Conservation (phyloP, 345 rosid species). For the Eucalyptus tenuipes region DNA sequence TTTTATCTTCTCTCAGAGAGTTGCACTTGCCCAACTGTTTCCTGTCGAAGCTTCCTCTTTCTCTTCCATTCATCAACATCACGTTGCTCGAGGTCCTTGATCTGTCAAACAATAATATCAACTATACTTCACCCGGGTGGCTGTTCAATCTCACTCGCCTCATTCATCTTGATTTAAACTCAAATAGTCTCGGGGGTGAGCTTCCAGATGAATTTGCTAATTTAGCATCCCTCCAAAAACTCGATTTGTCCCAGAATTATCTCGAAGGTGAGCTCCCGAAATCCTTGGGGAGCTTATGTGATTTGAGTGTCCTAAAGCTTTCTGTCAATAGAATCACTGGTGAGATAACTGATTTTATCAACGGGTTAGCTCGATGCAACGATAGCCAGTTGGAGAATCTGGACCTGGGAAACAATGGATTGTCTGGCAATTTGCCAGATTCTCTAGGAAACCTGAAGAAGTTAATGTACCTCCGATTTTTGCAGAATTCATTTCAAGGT, state of each 20-base stretch:
- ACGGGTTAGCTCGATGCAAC: neutral
- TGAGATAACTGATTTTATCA: neutral
- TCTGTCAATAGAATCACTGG: neutral
- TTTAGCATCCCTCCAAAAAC: neutral
- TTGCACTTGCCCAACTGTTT: slow-evolving; percentile 7
- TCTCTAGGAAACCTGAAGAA: neutral
- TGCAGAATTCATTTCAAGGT: neutral
- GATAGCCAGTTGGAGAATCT: neutral
- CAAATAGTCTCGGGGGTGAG: neutral
- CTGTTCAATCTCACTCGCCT: neutral
- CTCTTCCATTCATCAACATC: slow-evolving; percentile 4
- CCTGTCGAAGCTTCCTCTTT: neutral
- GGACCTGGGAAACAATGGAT: neutral
- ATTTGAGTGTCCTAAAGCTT: neutral
- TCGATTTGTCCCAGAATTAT: neutral
- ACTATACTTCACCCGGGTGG: neutral
- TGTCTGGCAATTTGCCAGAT: neutral
- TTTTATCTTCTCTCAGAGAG: slow-evolving; percentile 18
- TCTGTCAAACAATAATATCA: slow-evolving; percentile 14
- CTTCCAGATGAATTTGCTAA: neutral
- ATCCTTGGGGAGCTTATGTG: neutral
- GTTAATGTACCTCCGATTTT: neutral
- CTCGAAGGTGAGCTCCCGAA: neutral
- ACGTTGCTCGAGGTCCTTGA: neutral
- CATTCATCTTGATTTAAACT: neutral